phyloP scores from a whole-genome alignment of 139 green algal species.

The Pedinophyceae sp. region DNA sequence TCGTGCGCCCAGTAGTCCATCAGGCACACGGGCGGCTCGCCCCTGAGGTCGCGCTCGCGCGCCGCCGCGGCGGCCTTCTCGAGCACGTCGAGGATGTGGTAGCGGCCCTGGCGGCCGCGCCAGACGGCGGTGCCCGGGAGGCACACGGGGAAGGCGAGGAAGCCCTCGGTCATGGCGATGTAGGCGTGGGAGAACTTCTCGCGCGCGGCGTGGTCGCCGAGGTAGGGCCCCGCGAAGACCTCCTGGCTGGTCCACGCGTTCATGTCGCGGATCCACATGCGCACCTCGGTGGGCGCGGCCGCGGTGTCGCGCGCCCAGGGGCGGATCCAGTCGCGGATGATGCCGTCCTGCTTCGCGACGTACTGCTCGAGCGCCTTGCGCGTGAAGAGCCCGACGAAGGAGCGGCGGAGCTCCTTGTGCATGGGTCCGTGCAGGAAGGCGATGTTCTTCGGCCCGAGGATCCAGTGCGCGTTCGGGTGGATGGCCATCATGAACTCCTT shows the following conservation, averaged over 20 bases:
- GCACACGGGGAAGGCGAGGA: conserved; percentile 61
- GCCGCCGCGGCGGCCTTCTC: conserved; percentile 24
- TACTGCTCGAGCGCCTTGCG: conserved; percentile 61
- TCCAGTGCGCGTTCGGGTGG: conserved; percentile 58
- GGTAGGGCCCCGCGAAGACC: conserved; percentile 73
- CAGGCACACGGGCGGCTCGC: conserved; percentile 34
- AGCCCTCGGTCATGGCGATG: conserved; percentile 53
- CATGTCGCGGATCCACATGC: no score
- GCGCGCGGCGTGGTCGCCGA: conserved; percentile 34
- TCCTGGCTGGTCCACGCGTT: conserved; percentile 58
- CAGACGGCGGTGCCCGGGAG: conserved; percentile 66
- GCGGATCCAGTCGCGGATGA: conserved; percentile 52
- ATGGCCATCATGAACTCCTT: conserved; percentile 40
- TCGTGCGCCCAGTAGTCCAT: conserved; percentile 48
- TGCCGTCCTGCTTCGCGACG: conserved; percentile 50
- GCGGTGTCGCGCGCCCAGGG: no score
- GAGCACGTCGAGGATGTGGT: conserved; percentile 46
- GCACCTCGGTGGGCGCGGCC: no score
- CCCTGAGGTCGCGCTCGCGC: no score
- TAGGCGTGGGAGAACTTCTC: conserved; percentile 47
- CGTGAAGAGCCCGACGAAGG: conserved; percentile 70
- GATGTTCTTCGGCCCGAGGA: conserved; percentile 62
- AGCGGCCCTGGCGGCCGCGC: conserved; percentile 39
- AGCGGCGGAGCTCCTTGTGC: conserved; percentile 66
- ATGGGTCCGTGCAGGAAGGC: conserved; percentile 59